Evolutionary conservation across 2,329 filamentous ascomycete species (phyloP), one percentile per base, ranked within the genome.

Genomic region (Colletotrichum coccodes): DNA sequence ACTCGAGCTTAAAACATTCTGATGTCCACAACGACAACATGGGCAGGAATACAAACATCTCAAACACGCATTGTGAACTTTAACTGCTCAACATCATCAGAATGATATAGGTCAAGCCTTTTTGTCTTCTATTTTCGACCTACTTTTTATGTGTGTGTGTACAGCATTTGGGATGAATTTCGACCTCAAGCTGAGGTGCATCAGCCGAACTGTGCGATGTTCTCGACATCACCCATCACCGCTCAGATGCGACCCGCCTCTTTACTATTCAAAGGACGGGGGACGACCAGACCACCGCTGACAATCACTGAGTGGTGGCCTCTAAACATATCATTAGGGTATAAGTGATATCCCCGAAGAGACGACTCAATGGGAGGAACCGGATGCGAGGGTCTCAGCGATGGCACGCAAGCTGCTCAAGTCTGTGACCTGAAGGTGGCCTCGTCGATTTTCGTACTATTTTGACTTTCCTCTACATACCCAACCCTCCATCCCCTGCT

Each of bases 121-220:
- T n/a, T n/a, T n/a, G n/a, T n/a, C n/a, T n/a, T n/a, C n/a, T n/a
- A n/a, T n/a, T n/a, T n/a, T n/a, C n/a, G n/a, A n/a, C n/a, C n/a
- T n/a, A n/a, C n/a, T n/a, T n/a, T n/a, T n/a, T n/a, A n/a, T n/a
- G n/a, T n/a, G n/a, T n/a, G n/a, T n/a, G n/a, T n/a, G n/a, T n/a
- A 23, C 16, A 26, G 54, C 16, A 50, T 40, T 52, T 36, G 34
- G 32, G 54, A 68, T 36, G 65, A 64, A 52, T 46, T 16, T n/a
- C 23, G 44, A 47, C 44, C n/a, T 47, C n/a, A n/a, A n/a, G n/a
- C n/a, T n/a, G n/a, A n/a, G n/a, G n/a, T n/a, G n/a, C n/a, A n/a
- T n/a, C n/a, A 67, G 44, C 64, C 58, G 58, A 47, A 49, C 28
- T 54, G 30, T 44, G 21, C 21, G 18, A 46, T 36, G 38, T 36